Evolutionary conservation across 116 monocot species (phyloP).

Genomic region (Papilionanthe hybrid): DNA sequence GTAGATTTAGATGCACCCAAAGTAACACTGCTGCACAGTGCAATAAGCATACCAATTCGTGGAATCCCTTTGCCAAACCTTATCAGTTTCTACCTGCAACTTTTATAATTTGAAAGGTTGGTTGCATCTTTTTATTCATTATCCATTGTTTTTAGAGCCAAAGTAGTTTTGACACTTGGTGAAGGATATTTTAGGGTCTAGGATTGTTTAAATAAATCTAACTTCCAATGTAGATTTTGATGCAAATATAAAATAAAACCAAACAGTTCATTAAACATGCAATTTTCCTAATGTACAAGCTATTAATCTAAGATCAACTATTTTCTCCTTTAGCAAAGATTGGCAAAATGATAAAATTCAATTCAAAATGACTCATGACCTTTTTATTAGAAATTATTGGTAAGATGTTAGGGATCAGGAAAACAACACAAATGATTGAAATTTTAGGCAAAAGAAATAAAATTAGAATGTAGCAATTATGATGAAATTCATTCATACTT

Average conservation of each 20-base stretch:
- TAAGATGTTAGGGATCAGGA: too few relatives aligned
- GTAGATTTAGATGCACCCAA: background rate
- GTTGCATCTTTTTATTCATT: background rate
- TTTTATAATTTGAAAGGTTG: background rate
- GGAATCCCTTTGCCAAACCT: background rate
- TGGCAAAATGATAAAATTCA: too few relatives aligned
- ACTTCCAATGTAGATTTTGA: background rate
- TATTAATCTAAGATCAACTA: too few relatives aligned
- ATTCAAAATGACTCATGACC: too few relatives aligned
- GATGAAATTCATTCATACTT: too few relatives aligned
- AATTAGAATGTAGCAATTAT: too few relatives aligned
- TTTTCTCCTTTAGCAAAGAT: too few relatives aligned
- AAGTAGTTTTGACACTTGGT: background rate
- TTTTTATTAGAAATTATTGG: too few relatives aligned
- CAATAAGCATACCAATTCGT: background rate
- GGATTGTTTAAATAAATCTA: background rate
- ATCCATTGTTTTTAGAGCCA: background rate
- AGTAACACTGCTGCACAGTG: background rate
- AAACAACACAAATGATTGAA: too few relatives aligned
- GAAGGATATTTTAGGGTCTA: background rate
- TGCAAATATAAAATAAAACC: background rate
- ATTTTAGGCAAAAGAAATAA: too few relatives aligned
- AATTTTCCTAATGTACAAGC: too few relatives aligned
- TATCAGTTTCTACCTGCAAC: conserved; percentile 8
- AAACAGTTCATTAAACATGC: background rate